Evolutionary conservation across 257 asterid genomes (phyloP), one percentile per base, ranked within the genome.

Genomic region (Orobanche coerulescens): DNA sequence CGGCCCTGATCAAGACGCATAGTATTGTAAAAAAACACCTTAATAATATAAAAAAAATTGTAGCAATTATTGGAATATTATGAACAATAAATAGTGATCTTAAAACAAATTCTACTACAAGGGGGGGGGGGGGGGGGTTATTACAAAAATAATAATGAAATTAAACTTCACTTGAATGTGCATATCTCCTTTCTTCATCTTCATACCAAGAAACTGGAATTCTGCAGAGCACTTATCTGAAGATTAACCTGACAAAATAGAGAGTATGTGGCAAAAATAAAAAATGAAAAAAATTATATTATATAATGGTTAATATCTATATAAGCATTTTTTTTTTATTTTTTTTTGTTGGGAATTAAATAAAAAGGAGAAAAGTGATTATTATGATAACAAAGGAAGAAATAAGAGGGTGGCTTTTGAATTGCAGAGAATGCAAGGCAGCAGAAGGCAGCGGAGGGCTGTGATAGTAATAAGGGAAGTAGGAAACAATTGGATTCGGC

Each of bases 401-500:
- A 49, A 70, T 8, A 4, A 40, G 11, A 6, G 64, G 69, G 48
- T 33, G 61, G 56, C 23, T 31, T 61, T 20, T 62, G 52, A 64
- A 40, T 46, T 46, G 59, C 16, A 47, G 49, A 65, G 92, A 81
- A 65, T 43, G 49, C 12, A 76, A 70, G 16, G 2, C 49, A 30
- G 44, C 26, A 37, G 53, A 47, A 16, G 63, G 24, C 24, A 78
- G 72, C n/a, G 94, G 82, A 0, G 87, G 83, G 49, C 15, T 75
- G 54, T 75, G 18, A 55, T 15, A 75, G 71, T 79, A 79, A 48
- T 2, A 79, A 1, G 96, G 96, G 36, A 66, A 84, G 47, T 81
- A 81, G 2, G 89, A 74, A 25, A 73, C 66, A 53, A 81, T 68
- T 1, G 84, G 87, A 49, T 74, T 77, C 1, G 95, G 95, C 4